These are phyloP conservation scores for Ulvella scutata DNA, from an alignment of 139 green algal species.

Conservation along the genomic window DNA sequence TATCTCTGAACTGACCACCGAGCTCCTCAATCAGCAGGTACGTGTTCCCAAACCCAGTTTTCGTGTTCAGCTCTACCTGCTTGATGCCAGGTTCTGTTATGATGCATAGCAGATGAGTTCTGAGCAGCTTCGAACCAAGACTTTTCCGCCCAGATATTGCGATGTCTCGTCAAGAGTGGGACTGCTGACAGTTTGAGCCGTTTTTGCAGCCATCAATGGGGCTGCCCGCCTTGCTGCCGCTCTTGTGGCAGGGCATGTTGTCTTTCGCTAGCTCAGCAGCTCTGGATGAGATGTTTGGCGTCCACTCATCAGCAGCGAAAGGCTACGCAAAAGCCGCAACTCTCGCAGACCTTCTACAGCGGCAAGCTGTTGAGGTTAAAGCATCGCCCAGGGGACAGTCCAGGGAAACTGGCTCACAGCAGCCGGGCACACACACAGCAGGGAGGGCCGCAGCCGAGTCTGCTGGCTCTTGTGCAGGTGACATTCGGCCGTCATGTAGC, in stretches of 20 bases:
- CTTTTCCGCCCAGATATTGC: no score
- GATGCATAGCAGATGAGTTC: no score
- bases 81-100: no score
- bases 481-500: no score
- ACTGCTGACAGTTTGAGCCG: no score
- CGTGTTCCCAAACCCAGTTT: no score
- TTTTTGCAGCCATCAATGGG: background rate
- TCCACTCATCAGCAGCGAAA: background rate
- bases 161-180: no score
- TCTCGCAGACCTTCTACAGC: background rate
- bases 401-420: background rate
- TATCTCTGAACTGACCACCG: background rate
- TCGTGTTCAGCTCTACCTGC: no score
- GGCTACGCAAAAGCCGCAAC: background rate
- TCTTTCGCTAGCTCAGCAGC: background rate
- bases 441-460: no score
- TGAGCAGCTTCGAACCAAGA: no score
- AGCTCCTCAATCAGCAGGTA: background rate
- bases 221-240: background rate
- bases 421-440: no score
- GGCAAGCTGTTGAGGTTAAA: background rate
- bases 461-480: no score
- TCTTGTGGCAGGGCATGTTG: background rate
- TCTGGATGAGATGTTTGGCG: slow-evolving; percentile 2
- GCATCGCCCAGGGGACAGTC: background rate